Conservation (phyloP, 257 asterid species). For the Salvia splendens region DNA sequence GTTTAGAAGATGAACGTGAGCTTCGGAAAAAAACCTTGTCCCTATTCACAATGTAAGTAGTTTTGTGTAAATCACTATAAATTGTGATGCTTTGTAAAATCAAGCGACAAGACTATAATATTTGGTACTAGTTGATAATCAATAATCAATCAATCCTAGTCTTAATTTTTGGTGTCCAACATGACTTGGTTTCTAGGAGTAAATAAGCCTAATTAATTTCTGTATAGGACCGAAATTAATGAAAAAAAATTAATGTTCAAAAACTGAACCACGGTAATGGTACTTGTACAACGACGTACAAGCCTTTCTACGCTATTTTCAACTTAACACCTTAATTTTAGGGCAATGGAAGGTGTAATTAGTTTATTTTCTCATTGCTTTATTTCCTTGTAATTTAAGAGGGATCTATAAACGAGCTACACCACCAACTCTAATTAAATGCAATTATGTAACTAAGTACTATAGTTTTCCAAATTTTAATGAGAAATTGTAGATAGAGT, state of each 20-base stretch:
- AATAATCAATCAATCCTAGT: background rate
- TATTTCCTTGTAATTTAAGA: too few relatives aligned
- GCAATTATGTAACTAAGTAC: background rate
- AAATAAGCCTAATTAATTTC: conserved; percentile 36
- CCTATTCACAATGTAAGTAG: too few relatives aligned
- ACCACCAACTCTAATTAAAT: background rate
- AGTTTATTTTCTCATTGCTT: too few relatives aligned
- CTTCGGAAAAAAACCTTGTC: background rate
- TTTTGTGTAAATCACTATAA: background rate
- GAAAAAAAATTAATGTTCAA: background rate
- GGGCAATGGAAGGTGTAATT: too few relatives aligned
- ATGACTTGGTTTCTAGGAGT: conserved; percentile 2
- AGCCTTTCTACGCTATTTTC: conserved; percentile 16
- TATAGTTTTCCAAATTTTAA: background rate
- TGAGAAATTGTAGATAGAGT: background rate
- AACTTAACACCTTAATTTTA: too few relatives aligned
- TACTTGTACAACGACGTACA: conserved; percentile 30
- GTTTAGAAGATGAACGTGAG: conserved; percentile 13
- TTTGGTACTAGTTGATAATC: background rate
- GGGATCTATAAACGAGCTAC: background rate
- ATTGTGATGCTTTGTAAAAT: background rate
- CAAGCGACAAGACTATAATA: background rate
- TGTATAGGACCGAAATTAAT: conserved; percentile 37
- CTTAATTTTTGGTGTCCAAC: background rate
- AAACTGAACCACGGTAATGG: background rate